Evolutionary conservation across 768 basidiomycete species (phyloP).

Genomic region (Lactarius hengduanensis): DNA sequence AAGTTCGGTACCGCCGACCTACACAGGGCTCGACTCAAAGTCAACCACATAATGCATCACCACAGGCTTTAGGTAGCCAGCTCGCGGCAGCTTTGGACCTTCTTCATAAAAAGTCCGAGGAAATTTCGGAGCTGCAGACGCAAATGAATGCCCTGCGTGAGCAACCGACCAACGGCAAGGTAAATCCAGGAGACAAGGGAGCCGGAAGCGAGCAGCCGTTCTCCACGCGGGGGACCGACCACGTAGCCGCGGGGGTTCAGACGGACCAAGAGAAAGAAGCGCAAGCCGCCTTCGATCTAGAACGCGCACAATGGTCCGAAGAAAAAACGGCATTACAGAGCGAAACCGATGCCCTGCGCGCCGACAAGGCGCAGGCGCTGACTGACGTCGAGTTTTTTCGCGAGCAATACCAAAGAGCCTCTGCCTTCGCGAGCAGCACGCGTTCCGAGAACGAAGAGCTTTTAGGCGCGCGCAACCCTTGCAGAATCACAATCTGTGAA

Average conservation of each 20-base stretch:
- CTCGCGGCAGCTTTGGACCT: slow-evolving; percentile 23
- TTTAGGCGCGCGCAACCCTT: slow-evolving; percentile 22
- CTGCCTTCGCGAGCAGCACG: slow-evolving; percentile 20
- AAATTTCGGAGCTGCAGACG: slow-evolving; percentile 20
- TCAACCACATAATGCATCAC: slow-evolving; percentile 8
- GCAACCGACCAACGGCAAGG: not conserved
- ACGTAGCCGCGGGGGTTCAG: slow-evolving; percentile 8
- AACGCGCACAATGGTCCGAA: slow-evolving; percentile 20
- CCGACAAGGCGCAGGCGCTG: slow-evolving; percentile 16
- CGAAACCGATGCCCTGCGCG: slow-evolving; percentile 3
- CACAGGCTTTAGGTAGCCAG: slow-evolving; percentile 12
- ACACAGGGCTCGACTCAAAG: slow-evolving; percentile 19
- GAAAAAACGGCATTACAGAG: slow-evolving; percentile 16
- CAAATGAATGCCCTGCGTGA: slow-evolving; percentile 4
- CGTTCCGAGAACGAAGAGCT: slow-evolving; percentile 29
- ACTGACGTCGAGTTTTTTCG: slow-evolving; percentile 27
- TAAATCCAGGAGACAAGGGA: not conserved
- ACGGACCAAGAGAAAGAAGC: slow-evolving; percentile 14
- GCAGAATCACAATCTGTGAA: slow-evolving; percentile 27
- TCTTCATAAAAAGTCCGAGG: slow-evolving; percentile 26
- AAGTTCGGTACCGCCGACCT: slow-evolving; percentile 21
- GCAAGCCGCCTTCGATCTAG: slow-evolving; percentile 2
- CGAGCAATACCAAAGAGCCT: slow-evolving; percentile 24
- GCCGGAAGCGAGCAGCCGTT: not conserved
- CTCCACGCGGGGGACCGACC: not conserved